These are phyloP conservation scores for Cadophora gregata DNA, from an alignment of 2,329 filamentous ascomycete genomes.

Conservation along the genomic window DNA sequence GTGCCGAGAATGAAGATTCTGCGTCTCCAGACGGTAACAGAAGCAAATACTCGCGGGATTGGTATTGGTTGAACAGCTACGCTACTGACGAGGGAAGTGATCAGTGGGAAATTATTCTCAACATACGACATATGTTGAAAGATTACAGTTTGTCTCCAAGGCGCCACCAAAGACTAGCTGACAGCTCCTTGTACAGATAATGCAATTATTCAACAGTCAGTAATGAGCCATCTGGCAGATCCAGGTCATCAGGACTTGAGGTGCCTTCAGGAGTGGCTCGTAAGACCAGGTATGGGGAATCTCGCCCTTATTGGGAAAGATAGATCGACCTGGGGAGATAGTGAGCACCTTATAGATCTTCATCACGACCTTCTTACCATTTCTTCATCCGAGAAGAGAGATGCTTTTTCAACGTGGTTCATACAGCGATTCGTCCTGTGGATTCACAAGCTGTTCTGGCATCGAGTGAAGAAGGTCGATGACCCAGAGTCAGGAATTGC, in stretches of 20 bases:
- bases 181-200: not conserved
- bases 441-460: conserved; percentile 11
- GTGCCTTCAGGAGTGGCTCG: conserved; percentile 22
- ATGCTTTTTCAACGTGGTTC: conserved; percentile 14
- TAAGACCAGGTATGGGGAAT: conserved; percentile 15
- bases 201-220: conserved; percentile 15
- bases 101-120: conserved; percentile 3
- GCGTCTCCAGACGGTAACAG: not conserved
- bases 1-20: not conserved
- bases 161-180: not conserved
- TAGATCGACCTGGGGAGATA: conserved; percentile 14
- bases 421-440: not conserved
- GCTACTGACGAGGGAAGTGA: not conserved
- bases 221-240: conserved; percentile 10
- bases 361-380: conserved; percentile 7
- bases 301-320: conserved; percentile 16
- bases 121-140: conserved; percentile 12
- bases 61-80: conserved; percentile 10
- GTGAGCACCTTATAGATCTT: not conserved
- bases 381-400: not conserved
- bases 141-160: conserved; percentile 19
- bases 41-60: conserved; percentile 5
- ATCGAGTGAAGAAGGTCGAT: conserved; percentile 6
- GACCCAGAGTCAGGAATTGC: conserved; percentile 12
- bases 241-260: not conserved